Evolutionary conservation across 495 filamentous ascomycete species (phyloP), one percentile per base, ranked within the genome.

Genomic region (Podospora pseudoanserina): DNA sequence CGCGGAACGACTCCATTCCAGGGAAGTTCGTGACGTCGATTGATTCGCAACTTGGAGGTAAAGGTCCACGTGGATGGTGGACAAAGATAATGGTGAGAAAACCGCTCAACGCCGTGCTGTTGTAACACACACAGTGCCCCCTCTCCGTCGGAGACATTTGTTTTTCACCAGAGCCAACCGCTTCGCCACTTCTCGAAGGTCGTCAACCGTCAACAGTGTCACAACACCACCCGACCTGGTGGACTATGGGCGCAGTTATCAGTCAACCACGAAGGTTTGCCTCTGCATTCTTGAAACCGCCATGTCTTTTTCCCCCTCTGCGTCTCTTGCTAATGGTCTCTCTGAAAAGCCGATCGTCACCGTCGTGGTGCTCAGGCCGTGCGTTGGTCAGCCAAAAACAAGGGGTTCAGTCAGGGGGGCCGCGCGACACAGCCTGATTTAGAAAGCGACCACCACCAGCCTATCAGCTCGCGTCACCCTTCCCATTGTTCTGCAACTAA

Each of bases 381-480:
- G 64, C 63, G 27, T 65, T 58, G 53, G 64, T 65, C 9, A 54
- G 64, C 54, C 64, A 58, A 58, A 54, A 34, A 27, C 27, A 65
- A 55, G 49, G 54, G 49, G 23, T 56, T 49, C 39, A 49, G 39
- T 49, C 64, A 65, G 66, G 72, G 44, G 63, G 39, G 70, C 59
- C 39, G 39, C 39, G 39, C 39, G 13, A 63, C 32, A 63, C 68
- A 67, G 68, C 64, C 73, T 70, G 70, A 74, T 72, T 68, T 70
- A 59, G 63, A 53, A 53, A 64, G 63, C n/a, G 32, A 30, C 60
- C 53, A 65, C 59, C 18, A 56, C 58, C 11, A 54, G 15, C 72
- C 72, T 70, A 74, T 74, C 70, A 74, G 64, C 53, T 70, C 72
- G 70, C 72, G 70, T 57, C 68, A 28, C 61, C 57, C 19, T 60